Percentiles rank a stretch among this genome's conserved stretches.
These are phyloP conservation scores for Rhodocollybia butyracea DNA, from an alignment of 768 basidiomycete species.

Conservation along the genomic window DNA sequence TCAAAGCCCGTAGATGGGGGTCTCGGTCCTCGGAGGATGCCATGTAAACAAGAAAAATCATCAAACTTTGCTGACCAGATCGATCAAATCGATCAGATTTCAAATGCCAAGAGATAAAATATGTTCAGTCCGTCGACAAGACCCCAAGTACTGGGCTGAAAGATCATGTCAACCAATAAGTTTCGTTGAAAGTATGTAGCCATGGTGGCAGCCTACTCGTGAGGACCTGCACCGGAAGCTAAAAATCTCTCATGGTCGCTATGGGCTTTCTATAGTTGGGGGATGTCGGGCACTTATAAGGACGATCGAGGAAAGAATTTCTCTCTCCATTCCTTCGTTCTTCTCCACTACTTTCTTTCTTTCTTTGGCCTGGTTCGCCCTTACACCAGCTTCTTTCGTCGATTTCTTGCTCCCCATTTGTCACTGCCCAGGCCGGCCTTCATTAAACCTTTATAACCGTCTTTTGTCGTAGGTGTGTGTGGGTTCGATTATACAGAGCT, in stretches of 20 bases:
- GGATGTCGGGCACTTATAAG: neutral
- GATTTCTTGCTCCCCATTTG: neutral
- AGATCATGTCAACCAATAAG: neutral
- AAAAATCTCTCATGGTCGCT: constrained; percentile 3
- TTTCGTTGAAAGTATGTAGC: neutral
- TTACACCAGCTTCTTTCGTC: neutral
- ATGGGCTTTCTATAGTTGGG: neutral
- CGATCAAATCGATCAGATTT: too few relatives aligned
- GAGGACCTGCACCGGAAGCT: too few relatives aligned
- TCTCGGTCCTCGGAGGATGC: too few relatives aligned
- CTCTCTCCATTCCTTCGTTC: neutral
- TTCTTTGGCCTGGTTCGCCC: constrained; percentile 9
- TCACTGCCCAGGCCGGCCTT: constrained; percentile 7
- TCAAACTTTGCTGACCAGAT: too few relatives aligned
- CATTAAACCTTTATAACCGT: neutral
- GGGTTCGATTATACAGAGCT: neutral
- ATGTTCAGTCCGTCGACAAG: too few relatives aligned
- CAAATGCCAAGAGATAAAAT: too few relatives aligned
- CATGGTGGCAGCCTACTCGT: neutral
- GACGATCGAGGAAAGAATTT: neutral
- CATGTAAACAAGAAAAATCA: too few relatives aligned
- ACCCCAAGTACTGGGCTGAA: neutral
- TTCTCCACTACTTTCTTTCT: neutral
- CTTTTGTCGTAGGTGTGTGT: neutral
- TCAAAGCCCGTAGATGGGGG: too few relatives aligned